Evolutionary conservation across 345 rosid genomes (phyloP).

Genomic region (Acer yangbiense): DNA sequence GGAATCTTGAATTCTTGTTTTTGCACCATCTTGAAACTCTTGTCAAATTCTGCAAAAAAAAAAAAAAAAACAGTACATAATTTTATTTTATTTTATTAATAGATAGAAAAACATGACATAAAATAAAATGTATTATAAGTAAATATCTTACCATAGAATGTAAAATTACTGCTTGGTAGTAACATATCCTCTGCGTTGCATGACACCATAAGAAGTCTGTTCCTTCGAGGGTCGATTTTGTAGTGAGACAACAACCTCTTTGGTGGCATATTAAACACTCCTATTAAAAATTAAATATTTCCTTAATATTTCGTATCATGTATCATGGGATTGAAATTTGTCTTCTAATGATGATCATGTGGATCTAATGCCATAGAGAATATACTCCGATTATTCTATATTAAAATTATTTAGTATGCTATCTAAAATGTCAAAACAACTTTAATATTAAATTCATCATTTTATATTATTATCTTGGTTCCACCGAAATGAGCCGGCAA

Average conservation of each 20-base stretch:
- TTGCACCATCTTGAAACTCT: slow-evolving; percentile 54
- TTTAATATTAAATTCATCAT: no score
- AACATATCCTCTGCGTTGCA: slow-evolving; percentile 97
- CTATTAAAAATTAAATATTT: slow-evolving; percentile 28
- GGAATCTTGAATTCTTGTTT: slow-evolving; percentile 60
- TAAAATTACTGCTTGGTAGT: slow-evolving; percentile 77
- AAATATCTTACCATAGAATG: slow-evolving; percentile 62
- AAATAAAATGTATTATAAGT: background rate
- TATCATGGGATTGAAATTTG: background rate
- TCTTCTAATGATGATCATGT: no score
- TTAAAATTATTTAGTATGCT: no score
- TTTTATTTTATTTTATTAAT: background rate
- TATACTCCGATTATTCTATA: no score
- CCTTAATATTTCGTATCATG: background rate
- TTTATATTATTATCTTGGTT: no score
- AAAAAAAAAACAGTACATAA: background rate
- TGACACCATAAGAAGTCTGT: slow-evolving; percentile 67
- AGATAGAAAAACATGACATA: background rate
- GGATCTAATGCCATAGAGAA: no score
- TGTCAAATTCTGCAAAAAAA: slow-evolving; percentile 58
- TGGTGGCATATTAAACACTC: slow-evolving; percentile 83
- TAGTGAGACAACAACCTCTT: slow-evolving; percentile 92
- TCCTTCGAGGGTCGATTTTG: slow-evolving; percentile 58
- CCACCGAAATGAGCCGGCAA: no score
- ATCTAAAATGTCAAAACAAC: no score